These are phyloP conservation scores for Leptodontidium sp. DNA, from an alignment of 2,329 filamentous ascomycete genomes.

Conservation along the genomic window DNA sequence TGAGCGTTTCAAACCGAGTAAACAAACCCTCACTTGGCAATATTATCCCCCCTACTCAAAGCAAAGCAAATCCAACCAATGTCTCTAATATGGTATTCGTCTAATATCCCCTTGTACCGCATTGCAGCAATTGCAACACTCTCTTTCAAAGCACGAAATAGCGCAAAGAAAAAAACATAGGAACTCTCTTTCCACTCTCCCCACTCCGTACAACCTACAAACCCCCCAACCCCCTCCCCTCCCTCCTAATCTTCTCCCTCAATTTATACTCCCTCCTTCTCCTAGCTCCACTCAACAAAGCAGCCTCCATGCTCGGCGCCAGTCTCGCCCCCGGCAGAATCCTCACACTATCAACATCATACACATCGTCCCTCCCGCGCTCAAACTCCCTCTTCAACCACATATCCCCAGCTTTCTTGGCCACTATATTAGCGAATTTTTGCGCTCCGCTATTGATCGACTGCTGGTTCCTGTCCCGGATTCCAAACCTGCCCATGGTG, in stretches of 20 bases:
- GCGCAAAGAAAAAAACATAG: no score
- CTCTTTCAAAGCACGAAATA: background rate
- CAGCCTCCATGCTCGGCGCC: slow-evolving; percentile 8
- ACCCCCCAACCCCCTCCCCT: slow-evolving; percentile 8
- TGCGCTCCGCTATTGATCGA: background rate
- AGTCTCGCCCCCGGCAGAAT: background rate
- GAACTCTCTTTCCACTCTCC: background rate
- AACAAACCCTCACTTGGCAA: no score
- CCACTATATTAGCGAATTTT: background rate
- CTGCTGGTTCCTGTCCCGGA: no score
- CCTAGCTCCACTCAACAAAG: slow-evolving; percentile 17
- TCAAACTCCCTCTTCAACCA: slow-evolving; percentile 7
- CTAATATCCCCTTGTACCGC: background rate
- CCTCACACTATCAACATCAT: background rate
- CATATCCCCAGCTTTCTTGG: background rate
- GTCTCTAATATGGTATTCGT: background rate
- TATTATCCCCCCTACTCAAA: no score
- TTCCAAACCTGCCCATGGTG: no score
- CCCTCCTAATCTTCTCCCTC: slow-evolving; percentile 16
- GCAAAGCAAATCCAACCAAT: no score
- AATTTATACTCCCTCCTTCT: slow-evolving; percentile 15
- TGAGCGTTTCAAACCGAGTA: no score
- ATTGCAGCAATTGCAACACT: background rate
- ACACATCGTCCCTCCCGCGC: background rate
- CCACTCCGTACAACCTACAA: background rate